Percentiles rank a stretch among this genome's conserved stretches.
Evolutionary conservation across 192 early-diverging fungal species (phyloP).

Genomic region (Entrophospora sp.): DNA sequence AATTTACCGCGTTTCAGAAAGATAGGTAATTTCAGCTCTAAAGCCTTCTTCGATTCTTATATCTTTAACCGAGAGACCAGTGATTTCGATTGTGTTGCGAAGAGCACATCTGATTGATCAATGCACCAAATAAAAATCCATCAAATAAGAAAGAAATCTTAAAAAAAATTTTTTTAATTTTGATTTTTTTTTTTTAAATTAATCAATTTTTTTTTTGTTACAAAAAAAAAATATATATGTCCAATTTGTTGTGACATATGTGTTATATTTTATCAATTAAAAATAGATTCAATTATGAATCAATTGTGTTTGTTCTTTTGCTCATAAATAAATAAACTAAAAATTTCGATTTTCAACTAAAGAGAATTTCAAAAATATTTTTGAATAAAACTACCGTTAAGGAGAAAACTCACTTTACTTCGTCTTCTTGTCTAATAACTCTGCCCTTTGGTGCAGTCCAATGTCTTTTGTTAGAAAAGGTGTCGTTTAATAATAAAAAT

Average conservation of each 20-base stretch:
- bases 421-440: constrained; percentile 68
- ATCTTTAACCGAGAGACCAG: constrained; percentile 59
- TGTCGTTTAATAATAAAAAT: constrained; percentile 76
- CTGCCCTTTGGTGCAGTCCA: constrained; percentile 78
- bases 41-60: constrained; percentile 64
- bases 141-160: constrained; percentile 10
- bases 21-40: constrained; percentile 70
- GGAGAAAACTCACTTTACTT: constrained; percentile 56
- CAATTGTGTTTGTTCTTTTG: no score
- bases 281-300: no score
- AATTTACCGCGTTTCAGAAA: constrained; percentile 62
- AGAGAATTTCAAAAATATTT: no score
- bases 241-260: no score
- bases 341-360: no score
- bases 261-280: no score
- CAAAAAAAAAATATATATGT: neutral
- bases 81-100: constrained; percentile 63
- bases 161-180: no score
- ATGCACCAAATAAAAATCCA: constrained; percentile 12
- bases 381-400: no score
- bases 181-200: no score
- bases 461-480: constrained; percentile 65
- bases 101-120: constrained; percentile 55
- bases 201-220: neutral
- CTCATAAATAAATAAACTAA: no score